Conservation (phyloP, 2,329 filamentous ascomycete genomes). For the Gaeumannomyces sp. region DNA sequence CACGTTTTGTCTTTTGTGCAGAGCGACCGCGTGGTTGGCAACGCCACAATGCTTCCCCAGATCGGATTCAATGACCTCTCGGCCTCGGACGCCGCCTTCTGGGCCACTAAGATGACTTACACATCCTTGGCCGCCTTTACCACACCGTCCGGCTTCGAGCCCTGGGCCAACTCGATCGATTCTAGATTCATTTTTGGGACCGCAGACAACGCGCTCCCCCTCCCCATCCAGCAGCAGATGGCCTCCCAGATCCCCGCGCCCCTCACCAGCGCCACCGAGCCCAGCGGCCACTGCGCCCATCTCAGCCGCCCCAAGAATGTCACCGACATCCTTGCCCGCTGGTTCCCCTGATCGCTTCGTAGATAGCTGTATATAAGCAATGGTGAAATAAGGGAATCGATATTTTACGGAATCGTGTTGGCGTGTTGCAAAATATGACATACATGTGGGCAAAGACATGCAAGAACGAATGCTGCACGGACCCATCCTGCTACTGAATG, state of each 20-base stretch:
- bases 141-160: background rate
- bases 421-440: too few relatives aligned
- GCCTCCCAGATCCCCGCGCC: background rate
- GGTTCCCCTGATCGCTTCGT: background rate
- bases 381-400: too few relatives aligned
- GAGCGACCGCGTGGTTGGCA: conserved; percentile 3
- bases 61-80: conserved; percentile 5
- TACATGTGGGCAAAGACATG: too few relatives aligned
- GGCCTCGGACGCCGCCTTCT: background rate
- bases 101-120: conserved; percentile 6
- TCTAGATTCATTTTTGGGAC: background rate
- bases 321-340: background rate
- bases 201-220: background rate
- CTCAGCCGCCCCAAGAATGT: conserved; percentile 5
- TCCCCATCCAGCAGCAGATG: background rate
- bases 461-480: too few relatives aligned
- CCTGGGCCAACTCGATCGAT: conserved; percentile 3
- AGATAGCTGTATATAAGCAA: too few relatives aligned
- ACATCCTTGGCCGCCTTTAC: background rate
- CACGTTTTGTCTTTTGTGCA: background rate
- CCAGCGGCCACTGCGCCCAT: conserved; percentile 7
- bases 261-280: background rate
- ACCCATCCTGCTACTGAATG: too few relatives aligned
- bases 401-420: too few relatives aligned
- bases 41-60: conserved; percentile 5